A percentile compares a stretch with the other conserved stretches of the same genome.
Conservation (phyloP, 768 basidiomycete genomes). For the Russula griseocarnosa region DNA sequence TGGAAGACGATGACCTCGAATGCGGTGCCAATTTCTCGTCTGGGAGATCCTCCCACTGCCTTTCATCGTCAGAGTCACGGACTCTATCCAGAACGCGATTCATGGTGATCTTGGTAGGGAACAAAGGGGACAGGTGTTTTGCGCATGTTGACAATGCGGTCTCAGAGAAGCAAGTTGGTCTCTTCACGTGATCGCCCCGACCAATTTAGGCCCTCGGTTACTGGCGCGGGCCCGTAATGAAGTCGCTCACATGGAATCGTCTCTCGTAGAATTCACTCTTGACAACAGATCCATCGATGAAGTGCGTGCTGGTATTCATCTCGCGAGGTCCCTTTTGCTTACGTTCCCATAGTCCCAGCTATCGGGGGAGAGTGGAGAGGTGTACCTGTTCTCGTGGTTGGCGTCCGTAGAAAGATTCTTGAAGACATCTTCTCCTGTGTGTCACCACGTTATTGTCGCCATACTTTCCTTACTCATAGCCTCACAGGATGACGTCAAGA, state of each 20-base stretch:
- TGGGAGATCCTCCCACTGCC: slow-evolving; percentile 18
- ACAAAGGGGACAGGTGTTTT: background rate
- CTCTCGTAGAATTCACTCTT: slow-evolving; percentile 18
- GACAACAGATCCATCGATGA: slow-evolving; percentile 27
- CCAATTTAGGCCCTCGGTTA: background rate
- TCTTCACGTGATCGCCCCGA: slow-evolving; percentile 5
- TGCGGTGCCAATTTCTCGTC: background rate
- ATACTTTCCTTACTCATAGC: background rate
- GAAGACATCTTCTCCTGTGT: slow-evolving; percentile 47
- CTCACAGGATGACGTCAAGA: slow-evolving; percentile 61
- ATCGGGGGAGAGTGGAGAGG: slow-evolving; percentile 69
- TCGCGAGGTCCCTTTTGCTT: background rate
- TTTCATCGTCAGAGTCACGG: background rate
- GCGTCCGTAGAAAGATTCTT: slow-evolving; percentile 59
- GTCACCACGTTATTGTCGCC: slow-evolving; percentile 31
- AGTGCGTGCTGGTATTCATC: slow-evolving; percentile 7
- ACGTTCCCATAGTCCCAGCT: slow-evolving; percentile 52
- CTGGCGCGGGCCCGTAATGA: background rate
- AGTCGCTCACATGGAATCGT: slow-evolving; percentile 16
- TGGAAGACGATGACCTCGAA: background rate
- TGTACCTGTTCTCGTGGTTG: slow-evolving; percentile 84
- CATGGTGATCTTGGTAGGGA: slow-evolving; percentile 10
- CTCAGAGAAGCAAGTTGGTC: no score
- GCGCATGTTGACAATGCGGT: background rate
- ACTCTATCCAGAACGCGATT: background rate